Percentiles rank a stretch among this genome's conserved stretches.
These are phyloP conservation scores for Nicotiana sylvestris DNA, from an alignment of 257 asterid species.

Conservation along the genomic window DNA sequence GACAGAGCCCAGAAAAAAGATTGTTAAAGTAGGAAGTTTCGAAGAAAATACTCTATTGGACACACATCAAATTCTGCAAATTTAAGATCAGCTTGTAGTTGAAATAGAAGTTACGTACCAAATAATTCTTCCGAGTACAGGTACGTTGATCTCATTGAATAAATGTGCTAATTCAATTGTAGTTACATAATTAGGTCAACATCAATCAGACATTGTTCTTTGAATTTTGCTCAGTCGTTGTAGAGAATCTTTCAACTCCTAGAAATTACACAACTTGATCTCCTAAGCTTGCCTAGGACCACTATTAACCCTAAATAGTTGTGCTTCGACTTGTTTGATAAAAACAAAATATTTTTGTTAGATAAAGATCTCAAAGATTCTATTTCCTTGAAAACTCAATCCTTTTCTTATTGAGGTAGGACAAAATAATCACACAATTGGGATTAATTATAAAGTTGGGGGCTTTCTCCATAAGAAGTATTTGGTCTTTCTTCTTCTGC, in stretches of 20 bases:
- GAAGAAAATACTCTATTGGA: background rate
- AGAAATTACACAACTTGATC: background rate
- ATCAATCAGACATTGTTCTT: background rate
- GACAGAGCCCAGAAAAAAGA: background rate
- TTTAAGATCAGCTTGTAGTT: too few relatives aligned
- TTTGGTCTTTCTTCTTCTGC: background rate
- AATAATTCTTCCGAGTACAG: background rate
- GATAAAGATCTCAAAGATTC: background rate
- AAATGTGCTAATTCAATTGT: background rate
- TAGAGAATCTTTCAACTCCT: background rate
- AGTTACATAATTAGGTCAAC: background rate
- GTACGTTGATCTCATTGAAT: background rate
- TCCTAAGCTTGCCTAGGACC: background rate
- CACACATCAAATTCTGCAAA: background rate
- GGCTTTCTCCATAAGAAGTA: conserved; percentile 25
- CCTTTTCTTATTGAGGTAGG: background rate
- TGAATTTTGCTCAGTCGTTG: background rate
- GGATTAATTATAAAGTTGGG: background rate
- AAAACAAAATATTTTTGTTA: background rate
- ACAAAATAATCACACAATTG: background rate
- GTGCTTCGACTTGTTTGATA: background rate
- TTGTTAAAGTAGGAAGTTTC: background rate
- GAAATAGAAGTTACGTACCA: background rate
- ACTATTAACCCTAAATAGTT: background rate
- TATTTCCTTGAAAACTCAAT: background rate